These are phyloP conservation scores for Schizochytrium sp. DNA, from an alignment of 108 stramenopile genomes.

Conservation along the genomic window DNA sequence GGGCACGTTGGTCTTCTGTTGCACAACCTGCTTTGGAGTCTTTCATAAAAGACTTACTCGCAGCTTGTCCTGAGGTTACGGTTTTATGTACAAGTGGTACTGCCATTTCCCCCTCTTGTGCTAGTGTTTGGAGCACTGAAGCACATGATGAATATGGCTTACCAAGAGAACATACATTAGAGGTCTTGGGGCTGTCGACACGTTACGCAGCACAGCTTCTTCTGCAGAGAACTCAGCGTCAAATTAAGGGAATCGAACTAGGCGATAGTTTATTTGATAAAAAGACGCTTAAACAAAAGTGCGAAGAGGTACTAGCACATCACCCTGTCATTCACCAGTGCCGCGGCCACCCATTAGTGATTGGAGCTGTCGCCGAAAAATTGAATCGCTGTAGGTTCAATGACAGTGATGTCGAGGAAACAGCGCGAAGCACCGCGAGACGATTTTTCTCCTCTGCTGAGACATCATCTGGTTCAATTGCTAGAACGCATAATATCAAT, in stretches of 20 bases:
- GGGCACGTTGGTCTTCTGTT: background rate
- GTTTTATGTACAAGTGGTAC: background rate
- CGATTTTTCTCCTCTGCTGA: background rate
- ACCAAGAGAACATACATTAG: background rate
- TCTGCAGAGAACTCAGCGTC: background rate
- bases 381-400: background rate
- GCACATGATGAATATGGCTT: background rate
- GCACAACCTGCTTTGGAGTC: background rate
- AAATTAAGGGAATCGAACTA: no score
- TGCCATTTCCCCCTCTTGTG: background rate
- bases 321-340: constrained; percentile 39
- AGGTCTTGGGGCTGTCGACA: background rate
- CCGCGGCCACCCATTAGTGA: constrained; percentile 13
- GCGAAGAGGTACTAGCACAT: background rate
- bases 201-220: constrained; percentile 38
- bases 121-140: background rate
- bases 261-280: background rate
- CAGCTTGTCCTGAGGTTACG: background rate
- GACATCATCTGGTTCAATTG: no score
- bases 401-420: background rate
- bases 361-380: constrained; percentile 36
- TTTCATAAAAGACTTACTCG: background rate
- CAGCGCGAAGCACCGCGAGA: background rate
- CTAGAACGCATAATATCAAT: no score
- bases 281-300: background rate